Percentiles rank a stretch among this genome's conserved stretches.
phyloP scores from a whole-genome alignment of 2,329 filamentous ascomycete genomes.

The Aspergillus candidus region DNA sequence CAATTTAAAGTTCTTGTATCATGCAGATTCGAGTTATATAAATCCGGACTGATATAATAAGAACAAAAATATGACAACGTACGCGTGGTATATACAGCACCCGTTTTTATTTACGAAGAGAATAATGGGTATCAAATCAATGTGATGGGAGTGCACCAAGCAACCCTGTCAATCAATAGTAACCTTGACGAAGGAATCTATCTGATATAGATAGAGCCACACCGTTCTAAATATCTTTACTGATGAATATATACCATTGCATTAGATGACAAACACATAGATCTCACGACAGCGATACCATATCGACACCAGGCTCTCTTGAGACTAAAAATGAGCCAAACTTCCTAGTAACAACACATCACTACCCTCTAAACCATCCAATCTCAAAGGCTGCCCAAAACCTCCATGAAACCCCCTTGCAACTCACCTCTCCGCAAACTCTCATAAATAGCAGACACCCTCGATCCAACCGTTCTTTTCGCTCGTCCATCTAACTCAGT shows the following conservation, averaged over 20 bases:
- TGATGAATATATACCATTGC: not conserved
- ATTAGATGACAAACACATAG: not conserved
- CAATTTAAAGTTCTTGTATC: too few species aligned
- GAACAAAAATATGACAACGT: too few species aligned
- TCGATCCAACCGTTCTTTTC: slow-evolving; percentile 24
- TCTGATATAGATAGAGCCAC: not conserved
- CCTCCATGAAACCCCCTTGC: slow-evolving; percentile 6
- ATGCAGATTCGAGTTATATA: too few species aligned
- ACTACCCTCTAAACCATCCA: not conserved
- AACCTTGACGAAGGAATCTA: not conserved
- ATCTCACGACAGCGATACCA: too few species aligned
- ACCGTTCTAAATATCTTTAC: not conserved
- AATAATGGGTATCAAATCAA: too few species aligned
- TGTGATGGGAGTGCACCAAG: too few species aligned
- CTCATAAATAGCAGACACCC: slow-evolving; percentile 20
- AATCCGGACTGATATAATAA: too few species aligned
- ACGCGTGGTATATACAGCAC: too few species aligned
- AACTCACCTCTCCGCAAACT: slow-evolving; percentile 13
- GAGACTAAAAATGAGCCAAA: not conserved
- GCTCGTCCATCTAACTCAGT: slow-evolving; percentile 10
- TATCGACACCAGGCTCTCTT: too few species aligned
- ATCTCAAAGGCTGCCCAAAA: slow-evolving; percentile 1
- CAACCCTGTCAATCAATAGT: too few species aligned
- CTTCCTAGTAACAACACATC: not conserved
- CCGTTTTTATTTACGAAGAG: too few species aligned